Base-by-base conservation (phyloP, 208 protist species). In the Eutreptiella sp. region DNA sequence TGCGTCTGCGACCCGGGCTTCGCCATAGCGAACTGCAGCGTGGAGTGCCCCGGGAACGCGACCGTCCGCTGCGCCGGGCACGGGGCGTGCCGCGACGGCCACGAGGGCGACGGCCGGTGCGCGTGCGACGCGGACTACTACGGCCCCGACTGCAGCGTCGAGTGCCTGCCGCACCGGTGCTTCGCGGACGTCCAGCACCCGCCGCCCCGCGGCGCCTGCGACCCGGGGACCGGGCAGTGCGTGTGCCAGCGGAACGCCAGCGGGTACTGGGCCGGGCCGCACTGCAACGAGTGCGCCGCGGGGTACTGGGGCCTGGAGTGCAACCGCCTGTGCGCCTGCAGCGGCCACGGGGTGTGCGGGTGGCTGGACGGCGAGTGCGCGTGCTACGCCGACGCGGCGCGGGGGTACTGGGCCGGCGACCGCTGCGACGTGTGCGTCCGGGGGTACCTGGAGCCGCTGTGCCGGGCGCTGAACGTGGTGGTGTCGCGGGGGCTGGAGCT, bases 401-500 rank as follows among this genome's bases (percentile, higher is more conserved):
- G 5, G 5, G 53, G 61, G 5, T 58, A 66, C 59, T 67, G 61
- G 58, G 9, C 7, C 7, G 26, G 55, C 16, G 50, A 57, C 9
- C 9, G 9, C 45, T 62, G 54, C 39, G 14, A 16, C 11, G 50
- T 57, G 24, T 62, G 54, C 31, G 36, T 47, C 19, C 9, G 11
- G 9, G 54, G 54, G 7, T 62, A 24, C 16, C 46, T n/a, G 11
- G 54, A 47, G 14, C 46, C 21, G 54, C 14, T 62, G 16, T 62
- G 54, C 54, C n/a, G n/a, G n/a, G n/a, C n/a, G n/a, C n/a, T n/a
- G n/a, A n/a, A n/a, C n/a, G n/a, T n/a, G n/a, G n/a, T n/a, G n/a
- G n/a, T n/a, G n/a, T n/a, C n/a, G n/a, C n/a, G n/a, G n/a, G n/a
- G n/a, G n/a, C n/a, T n/a, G n/a, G n/a, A n/a, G n/a, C n/a, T n/a